Evolutionary conservation across 2,329 filamentous ascomycete genomes (phyloP), one percentile per base, ranked within the genome.

Genomic region (Allantophomopsis cytisporea): DNA sequence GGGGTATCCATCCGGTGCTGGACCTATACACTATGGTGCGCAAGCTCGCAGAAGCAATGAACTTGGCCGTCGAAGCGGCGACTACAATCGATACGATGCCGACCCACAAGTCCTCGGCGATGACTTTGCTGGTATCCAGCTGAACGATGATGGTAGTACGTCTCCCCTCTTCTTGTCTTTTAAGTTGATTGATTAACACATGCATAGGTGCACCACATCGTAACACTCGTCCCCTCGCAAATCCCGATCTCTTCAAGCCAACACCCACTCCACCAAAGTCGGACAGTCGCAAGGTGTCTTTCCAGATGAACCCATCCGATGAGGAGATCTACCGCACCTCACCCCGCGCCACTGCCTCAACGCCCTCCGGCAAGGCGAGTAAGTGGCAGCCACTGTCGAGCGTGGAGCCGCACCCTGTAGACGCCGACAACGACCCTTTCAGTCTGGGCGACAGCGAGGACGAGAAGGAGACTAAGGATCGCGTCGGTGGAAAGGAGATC

Each of bases 361-460:
- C 56, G 17, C 57, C 65, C n/a, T 66, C 68, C 36, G 61, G 64
- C 47, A 91, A 87, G 63, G 62, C 74, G 35, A 95, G 88, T 71
- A 98, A 98, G 65, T 98, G 91, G 91, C 89, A 98, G 60, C 89
- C 91, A 8, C 65, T 98, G 50, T 86, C 88, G 11, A 72, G 80
- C 0, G 77, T 95, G 12, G 84, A 93, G 47, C 86, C 88, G 1
- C 80, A 75, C 46, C 88, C 89, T 12, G 82, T 94, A 45, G 86
- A 96, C 50, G 71, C 73, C 14, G 87, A 96, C 50, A 89, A 94
- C 51, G 91, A 98, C 54, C 91, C 91, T 0, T 98, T 98, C 63
- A 95, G 87, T 53, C 71, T 98, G 12, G 91, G 91, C 5, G 89
- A 96, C 51, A 94, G 86, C 53, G 89, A 96, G 49, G 88, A 94